Percentiles rank a stretch among this genome's conserved stretches.
These are phyloP conservation scores for Pythium brachiatum DNA, from an alignment of 352 stramenopile genomes.

Conservation along the genomic window DNA sequence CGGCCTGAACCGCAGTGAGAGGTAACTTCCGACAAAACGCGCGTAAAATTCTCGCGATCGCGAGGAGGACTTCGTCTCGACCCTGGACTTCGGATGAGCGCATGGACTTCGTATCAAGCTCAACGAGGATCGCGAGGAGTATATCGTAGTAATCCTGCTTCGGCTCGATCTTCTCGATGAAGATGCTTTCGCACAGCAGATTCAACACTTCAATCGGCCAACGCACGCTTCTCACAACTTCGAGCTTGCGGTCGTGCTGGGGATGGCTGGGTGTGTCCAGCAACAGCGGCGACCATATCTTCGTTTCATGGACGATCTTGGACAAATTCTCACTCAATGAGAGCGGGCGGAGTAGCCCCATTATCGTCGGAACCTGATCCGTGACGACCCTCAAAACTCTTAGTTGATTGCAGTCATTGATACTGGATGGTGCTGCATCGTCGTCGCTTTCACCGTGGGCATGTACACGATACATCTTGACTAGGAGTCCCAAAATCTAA, in stretches of 20 bases:
- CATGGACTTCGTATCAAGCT: conserved; percentile 4
- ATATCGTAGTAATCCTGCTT: conserved; percentile 5
- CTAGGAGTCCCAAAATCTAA: conserved; percentile 18
- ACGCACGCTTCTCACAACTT: conserved; percentile 19
- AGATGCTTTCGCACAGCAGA: conserved; percentile 20
- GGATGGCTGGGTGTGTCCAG: neutral
- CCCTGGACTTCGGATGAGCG: conserved; percentile 4
- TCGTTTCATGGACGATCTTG: neutral
- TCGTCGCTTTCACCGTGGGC: neutral
- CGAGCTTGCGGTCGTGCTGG: conserved; percentile 1
- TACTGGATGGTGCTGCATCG: neutral
- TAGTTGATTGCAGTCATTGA: conserved; percentile 8
- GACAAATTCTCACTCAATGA: neutral
- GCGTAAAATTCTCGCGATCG: conserved; percentile 9
- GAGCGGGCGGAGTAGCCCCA: conserved; percentile 6
- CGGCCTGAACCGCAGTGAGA: neutral
- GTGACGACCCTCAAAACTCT: conserved; percentile 12
- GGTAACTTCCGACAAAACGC: neutral
- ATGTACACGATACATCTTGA: conserved; percentile 19
- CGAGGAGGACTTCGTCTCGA: conserved; percentile 8
- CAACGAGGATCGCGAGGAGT: conserved; percentile 5
- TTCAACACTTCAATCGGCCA: conserved; percentile 27
- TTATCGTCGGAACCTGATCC: conserved; percentile 9
- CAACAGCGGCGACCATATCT: conserved; percentile 16
- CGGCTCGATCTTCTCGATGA: conserved; percentile 13